Conservation (phyloP, 352 stramenopile species). For the Thraustochytrium striatum region DNA sequence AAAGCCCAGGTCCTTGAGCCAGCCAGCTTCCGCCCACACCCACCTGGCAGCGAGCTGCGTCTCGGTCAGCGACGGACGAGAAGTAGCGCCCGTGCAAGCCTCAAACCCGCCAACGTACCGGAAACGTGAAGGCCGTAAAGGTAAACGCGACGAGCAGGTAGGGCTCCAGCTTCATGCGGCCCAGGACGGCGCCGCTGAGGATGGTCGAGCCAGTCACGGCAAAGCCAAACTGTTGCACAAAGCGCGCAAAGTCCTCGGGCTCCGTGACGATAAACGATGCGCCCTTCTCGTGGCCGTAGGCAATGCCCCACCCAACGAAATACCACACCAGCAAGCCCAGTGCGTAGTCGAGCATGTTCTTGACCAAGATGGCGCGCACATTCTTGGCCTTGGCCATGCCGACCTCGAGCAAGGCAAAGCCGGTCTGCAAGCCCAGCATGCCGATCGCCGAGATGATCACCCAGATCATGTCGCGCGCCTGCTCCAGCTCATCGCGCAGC, state of each 20-base stretch:
- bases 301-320: constrained; percentile 50
- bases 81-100: too few species aligned
- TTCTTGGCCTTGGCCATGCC: constrained; percentile 64
- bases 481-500: neutral
- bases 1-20: constrained; percentile 61
- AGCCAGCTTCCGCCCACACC: constrained; percentile 57
- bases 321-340: constrained; percentile 54
- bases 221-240: constrained; percentile 66
- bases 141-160: constrained; percentile 61
- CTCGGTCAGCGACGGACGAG: too few species aligned
- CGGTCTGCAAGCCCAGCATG: constrained; percentile 57
- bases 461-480: constrained; percentile 27
- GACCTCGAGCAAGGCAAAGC: constrained; percentile 67
- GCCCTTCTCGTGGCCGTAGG: constrained; percentile 1
- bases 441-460: constrained; percentile 15
- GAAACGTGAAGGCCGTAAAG: constrained; percentile 62
- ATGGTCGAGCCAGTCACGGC: constrained; percentile 63
- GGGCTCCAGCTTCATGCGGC: constrained; percentile 62
- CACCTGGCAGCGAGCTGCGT: constrained; percentile 58
- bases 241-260: constrained; percentile 53
- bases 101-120: too few species aligned
- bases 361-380: constrained; percentile 69
- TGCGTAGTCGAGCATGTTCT: constrained; percentile 70
- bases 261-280: constrained; percentile 42
- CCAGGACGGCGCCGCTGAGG: constrained; percentile 60